These are phyloP conservation scores for Trichoderma sp. DNA, from an alignment of 2,329 filamentous ascomycete species.

Conservation along the genomic window DNA sequence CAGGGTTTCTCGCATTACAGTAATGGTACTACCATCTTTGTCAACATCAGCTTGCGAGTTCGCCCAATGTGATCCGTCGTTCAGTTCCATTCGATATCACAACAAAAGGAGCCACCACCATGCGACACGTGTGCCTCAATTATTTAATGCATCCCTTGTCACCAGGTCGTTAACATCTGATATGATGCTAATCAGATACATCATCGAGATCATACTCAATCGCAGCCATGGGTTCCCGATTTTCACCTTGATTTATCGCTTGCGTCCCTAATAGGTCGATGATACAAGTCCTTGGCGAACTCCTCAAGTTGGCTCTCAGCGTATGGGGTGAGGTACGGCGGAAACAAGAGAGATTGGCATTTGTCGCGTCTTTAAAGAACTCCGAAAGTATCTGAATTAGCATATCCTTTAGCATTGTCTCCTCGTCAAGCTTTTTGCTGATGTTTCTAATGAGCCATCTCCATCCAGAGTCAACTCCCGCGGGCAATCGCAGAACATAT, in stretches of 20 bases:
- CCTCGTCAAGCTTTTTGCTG: background rate
- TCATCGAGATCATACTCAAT: background rate
- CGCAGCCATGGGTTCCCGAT: background rate
- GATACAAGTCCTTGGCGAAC: background rate
- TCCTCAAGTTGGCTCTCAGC: background rate
- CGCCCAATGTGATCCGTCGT: background rate
- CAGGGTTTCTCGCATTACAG: background rate
- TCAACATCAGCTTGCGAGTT: background rate
- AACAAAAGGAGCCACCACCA: background rate
- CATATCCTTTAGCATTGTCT: background rate
- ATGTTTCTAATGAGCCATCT: background rate
- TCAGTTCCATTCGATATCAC: background rate
- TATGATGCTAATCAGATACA: background rate
- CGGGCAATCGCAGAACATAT: background rate
- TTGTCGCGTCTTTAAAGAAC: background rate
- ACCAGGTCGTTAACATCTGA: background rate
- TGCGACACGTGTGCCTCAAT: background rate
- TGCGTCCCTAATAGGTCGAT: background rate
- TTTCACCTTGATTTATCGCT: background rate
- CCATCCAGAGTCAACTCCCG: background rate
- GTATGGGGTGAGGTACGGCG: background rate
- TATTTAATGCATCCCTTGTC: background rate
- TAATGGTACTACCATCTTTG: background rate
- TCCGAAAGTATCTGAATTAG: background rate
- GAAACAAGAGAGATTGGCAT: background rate